Evolutionary conservation across 2,329 filamentous ascomycete genomes (phyloP).

Genomic region (Pestalotiopsis sp.): DNA sequence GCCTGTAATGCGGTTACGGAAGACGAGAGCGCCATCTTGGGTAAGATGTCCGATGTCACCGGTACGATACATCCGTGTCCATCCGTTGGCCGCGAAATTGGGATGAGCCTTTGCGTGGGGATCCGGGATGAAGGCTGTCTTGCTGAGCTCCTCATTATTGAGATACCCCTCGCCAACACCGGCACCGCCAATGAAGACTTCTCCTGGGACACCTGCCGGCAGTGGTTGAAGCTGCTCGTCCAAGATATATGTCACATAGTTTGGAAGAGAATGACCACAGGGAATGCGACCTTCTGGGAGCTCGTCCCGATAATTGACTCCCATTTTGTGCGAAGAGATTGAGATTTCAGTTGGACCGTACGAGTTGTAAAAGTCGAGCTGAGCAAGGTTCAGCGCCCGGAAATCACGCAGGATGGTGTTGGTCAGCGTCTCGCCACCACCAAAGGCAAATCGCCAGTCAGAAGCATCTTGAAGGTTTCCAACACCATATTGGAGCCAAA

Average conservation of each 20-base stretch:
- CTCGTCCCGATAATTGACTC: neutral
- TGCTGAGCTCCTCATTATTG: conserved; percentile 22
- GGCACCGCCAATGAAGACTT: conserved; percentile 42
- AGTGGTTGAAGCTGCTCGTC: conserved; percentile 37
- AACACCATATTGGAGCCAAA: conserved; percentile 23
- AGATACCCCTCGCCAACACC: conserved; percentile 39
- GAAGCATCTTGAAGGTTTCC: conserved; percentile 14
- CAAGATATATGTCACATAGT: conserved; percentile 37
- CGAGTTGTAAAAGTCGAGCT: conserved; percentile 16
- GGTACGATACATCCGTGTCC: conserved; percentile 28
- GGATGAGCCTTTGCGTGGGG: neutral
- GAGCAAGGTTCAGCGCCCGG: neutral
- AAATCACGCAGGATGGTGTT: conserved; percentile 13
- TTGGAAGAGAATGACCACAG: conserved; percentile 16
- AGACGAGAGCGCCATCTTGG: conserved; percentile 37
- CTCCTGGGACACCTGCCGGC: conserved; percentile 43
- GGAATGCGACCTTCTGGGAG: neutral
- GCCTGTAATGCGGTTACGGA: conserved; percentile 37
- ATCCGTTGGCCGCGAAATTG: conserved; percentile 7
- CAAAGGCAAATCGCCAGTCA: conserved; percentile 33
- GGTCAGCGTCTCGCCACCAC: conserved; percentile 33
- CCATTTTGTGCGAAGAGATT: neutral
- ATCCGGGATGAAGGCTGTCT: conserved; percentile 5
- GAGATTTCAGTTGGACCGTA: conserved; percentile 22
- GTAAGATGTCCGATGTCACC: conserved; percentile 43